phyloP scores from a whole-genome alignment of 2,329 filamentous ascomycete species.

The Endothia cerciana region DNA sequence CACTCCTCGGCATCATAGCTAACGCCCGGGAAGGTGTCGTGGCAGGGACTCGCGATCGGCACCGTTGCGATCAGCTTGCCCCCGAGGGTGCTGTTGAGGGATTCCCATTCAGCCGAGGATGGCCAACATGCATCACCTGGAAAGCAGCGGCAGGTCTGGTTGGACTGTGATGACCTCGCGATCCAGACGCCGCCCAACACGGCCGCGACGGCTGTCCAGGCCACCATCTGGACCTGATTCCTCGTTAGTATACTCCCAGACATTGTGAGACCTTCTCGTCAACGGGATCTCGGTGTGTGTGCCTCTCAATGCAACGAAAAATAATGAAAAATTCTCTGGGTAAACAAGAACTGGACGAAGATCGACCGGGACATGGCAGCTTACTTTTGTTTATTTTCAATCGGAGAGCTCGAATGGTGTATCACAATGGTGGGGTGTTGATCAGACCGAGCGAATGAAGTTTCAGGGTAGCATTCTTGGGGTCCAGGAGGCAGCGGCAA shows the following conservation, averaged over 20 bases:
- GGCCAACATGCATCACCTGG: slow-evolving; percentile 60
- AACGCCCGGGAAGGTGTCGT: slow-evolving; percentile 34
- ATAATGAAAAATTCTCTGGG: too few species aligned
- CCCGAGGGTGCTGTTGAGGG: slow-evolving; percentile 54
- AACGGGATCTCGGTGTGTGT: not conserved
- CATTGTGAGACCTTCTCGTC: not conserved
- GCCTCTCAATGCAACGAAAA: not conserved
- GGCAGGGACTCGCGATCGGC: slow-evolving; percentile 47
- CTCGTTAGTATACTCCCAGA: not conserved
- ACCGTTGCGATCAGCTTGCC: slow-evolving; percentile 55
- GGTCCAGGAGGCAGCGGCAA: not conserved
- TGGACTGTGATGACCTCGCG: not conserved
- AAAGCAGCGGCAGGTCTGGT: slow-evolving; percentile 47
- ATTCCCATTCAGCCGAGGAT: slow-evolving; percentile 45
- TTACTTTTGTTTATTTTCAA: not conserved
- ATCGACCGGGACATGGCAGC: not conserved
- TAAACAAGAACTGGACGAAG: not conserved
- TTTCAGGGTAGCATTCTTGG: not conserved
- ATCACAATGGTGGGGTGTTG: not conserved
- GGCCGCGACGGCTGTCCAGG: not conserved
- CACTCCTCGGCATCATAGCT: slow-evolving; percentile 27
- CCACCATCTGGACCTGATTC: slow-evolving; percentile 3
- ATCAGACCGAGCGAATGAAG: not conserved
- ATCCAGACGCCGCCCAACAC: slow-evolving; percentile 11
- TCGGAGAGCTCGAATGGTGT: not conserved